Base-by-base conservation (phyloP, 2,329 filamentous ascomycete genomes). In the Pseudogymnoascus sp. region DNA sequence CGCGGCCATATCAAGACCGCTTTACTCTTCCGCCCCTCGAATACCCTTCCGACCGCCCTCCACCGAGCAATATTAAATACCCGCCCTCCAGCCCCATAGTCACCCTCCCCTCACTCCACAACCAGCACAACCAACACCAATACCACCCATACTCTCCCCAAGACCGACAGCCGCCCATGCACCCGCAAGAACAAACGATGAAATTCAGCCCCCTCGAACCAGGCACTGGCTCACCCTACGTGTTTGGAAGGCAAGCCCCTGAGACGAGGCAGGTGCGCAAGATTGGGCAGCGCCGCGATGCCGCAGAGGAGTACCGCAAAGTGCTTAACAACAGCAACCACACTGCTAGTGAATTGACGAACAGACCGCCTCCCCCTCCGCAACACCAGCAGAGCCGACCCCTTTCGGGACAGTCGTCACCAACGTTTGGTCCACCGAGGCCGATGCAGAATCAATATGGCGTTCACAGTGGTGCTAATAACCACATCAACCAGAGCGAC, bases 191-290 rank as follows among this genome's bases (percentile, higher is more conserved):
- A 2, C 47, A 54, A 14, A 1, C n/a, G 25, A 2, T 54, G n/a
- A 54, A 33, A 54, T 54, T 33, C 28, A 3, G 8, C n/a, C 47
- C 47, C 28, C 28, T 54, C n/a, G 25, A 54, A 18, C 47, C 47
- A 14, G 47, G 47, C n/a, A 54, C n/a, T 2, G 47, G 47, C 47
- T 30, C 28, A 20, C 8, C 28, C 8, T 54, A 16, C 28, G n/a
- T 33, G n/a, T 54, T 54, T 54, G 47, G 47, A n/a, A 18, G 47
- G 16, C 47, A 18, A 12, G 8, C n/a, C 28, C 4, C 47, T 33
- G 47, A 54, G 47, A 33, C 47, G 47, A 54, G 47, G 28, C 47
- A 54, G 47, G 47, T 54, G 25, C 47, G 47, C 25, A 54, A 54
- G 47, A 54, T 54, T 3, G 47, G 47, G 11, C 47, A 54, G 47